Percentiles rank a stretch among this genome's conserved stretches.
Conservation (phyloP, 208 protist species). For the Trichomonas vaginalis region DNA sequence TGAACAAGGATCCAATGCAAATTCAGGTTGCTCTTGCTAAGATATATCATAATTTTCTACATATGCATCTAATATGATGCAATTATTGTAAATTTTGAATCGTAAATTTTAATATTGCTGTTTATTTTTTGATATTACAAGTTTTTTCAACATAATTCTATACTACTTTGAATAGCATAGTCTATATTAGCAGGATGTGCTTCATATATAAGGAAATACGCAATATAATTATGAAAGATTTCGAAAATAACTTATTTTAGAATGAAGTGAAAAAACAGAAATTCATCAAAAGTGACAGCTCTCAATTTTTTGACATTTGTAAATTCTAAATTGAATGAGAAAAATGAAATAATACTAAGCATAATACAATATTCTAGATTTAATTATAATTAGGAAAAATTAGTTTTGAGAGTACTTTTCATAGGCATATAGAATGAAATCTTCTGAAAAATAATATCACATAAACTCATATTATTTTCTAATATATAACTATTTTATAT, state of each 20-base stretch:
- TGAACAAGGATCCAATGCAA: neutral
- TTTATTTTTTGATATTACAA: neutral
- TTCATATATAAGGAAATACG: neutral
- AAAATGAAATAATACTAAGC: too few relatives aligned
- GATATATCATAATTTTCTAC: neutral
- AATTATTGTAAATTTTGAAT: neutral
- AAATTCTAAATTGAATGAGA: too few relatives aligned
- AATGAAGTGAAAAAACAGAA: neutral
- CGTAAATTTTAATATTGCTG: neutral
- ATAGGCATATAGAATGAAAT: too few relatives aligned
- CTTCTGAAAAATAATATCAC: too few relatives aligned
- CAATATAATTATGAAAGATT: neutral
- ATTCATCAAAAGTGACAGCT: neutral
- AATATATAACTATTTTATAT: too few relatives aligned
- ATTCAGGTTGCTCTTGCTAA: neutral
- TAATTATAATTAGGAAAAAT: too few relatives aligned
- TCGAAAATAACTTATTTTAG: neutral
- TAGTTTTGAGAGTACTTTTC: too few relatives aligned
- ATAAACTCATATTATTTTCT: too few relatives aligned
- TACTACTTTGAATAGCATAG: neutral
- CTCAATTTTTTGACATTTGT: too few relatives aligned
- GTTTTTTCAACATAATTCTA: neutral
- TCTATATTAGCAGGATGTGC: neutral
- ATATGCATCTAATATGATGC: neutral
- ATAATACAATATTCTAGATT: too few relatives aligned